Evolutionary conservation across 2,329 filamentous ascomycete genomes (phyloP), one percentile per base, ranked within the genome.

Genomic region (Nannizziopsis barbatae): DNA sequence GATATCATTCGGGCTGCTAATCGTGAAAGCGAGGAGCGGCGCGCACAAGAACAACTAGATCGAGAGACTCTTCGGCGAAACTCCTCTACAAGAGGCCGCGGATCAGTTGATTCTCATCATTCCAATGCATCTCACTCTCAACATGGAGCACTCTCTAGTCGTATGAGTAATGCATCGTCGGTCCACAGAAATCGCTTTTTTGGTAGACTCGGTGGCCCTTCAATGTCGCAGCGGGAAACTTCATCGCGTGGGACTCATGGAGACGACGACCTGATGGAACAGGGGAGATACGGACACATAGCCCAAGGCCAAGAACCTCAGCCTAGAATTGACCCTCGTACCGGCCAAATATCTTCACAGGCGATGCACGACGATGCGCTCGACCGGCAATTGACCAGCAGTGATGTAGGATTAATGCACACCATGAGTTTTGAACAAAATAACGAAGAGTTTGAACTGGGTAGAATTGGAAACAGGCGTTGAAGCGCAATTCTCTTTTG

Each of bases 111-210:
- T 45, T 50, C 57, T 36, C 40, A 56, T 37, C 46, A 56, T 52
- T 55, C 57, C 51, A 45, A 51, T 43, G 45, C 50, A 55, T 57
- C 56, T 50, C 37, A 27, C 42, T 39, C 38, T 35, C 35, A 22
- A 46, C 20, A 18, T 39, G 35, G 22, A 2, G 44, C 35, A 9
- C 18, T 46, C 7, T 46, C 43, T n/a, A 18, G n/a, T 3, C 52
- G 14, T 31, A 61, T 55, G 51, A 69, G 56, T 54, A 58, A 60
- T 27, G 59, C 54, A 15, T 65, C 50, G 48, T 60, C 70, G 4
- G 65, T 67, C 5, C 76, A 79, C 50, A 72, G 75, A 5, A 81
- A 80, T 53, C 72, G 79, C 2, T 83, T 83, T 66, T 79, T 84
- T 62, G 66, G 72, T 32, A 72, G 77, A n/a, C 57, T 60, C 2